Base-by-base conservation (phyloP, 2,329 filamentous ascomycete genomes). In the Pezicula neosporulosa region DNA sequence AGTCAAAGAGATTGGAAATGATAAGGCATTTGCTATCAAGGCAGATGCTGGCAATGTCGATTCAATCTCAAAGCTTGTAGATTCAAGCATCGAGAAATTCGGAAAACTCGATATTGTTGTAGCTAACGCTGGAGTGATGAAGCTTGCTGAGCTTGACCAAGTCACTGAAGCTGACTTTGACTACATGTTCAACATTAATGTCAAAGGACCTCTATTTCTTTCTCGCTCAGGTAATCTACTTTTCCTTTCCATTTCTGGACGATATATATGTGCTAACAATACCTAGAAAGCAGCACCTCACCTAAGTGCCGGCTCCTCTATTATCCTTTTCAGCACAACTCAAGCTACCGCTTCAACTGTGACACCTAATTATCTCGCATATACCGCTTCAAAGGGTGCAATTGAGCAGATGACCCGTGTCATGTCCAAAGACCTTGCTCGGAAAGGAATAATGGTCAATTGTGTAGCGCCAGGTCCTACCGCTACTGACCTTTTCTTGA, bases 141-240 rank as follows among this genome's bases (percentile, higher is more conserved):
- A 68, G 2, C 73, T 80, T 67, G 71, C 68, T n/a, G 72, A 74
- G 45, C 67, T 85, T 13, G 72, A 75, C 33, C 60, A 68, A 19
- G 72, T 74, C 1, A 78, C 71, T 0, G 77, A 82, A 61, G 70
- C 66, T 7, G 70, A 75, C 54, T 84, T 77, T 59, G 78, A 82
- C 56, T 55, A 52, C 7, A 67, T 66, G 3, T 80, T 78, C 58
- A 66, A 66, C 39, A 52, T 82, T 35, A 83, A 83, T 60, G 78
- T 83, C 50, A 83, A 82, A 61, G 80, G 80, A 0, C 75, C 77
- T 0, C 75, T 76, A 46, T 83, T 83, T 54, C 65, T 83, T 83
- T 54, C 65, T 84, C 3, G 70, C 65, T 9, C 70, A 75, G 63
- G 73, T 73, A 51, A 10, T 13, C 12, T 33, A 18, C 55, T 60